These are phyloP conservation scores for Brettanomyces bruxellensis DNA, from an alignment of 805 yeast genomes.

Conservation along the genomic window DNA sequence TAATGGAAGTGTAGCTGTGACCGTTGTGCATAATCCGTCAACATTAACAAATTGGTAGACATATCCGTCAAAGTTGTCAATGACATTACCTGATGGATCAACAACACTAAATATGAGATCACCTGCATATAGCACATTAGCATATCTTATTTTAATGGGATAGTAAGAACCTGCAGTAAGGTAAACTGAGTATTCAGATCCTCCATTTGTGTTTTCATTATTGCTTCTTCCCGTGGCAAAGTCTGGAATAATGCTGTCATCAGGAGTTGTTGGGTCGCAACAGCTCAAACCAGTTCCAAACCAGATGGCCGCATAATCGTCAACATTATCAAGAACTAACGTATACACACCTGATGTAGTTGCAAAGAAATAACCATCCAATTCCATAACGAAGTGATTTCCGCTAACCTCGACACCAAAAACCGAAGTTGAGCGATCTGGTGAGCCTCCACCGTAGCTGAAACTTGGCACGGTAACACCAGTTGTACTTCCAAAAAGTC, in stretches of 20 bases:
- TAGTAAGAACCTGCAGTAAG: conserved; percentile 9
- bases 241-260: conserved; percentile 4
- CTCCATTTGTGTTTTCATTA: neutral
- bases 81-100: conserved; percentile 7
- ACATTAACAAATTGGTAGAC: neutral
- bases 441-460: too few relatives aligned
- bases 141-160: conserved; percentile 13
- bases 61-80: neutral
- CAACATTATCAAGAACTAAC: conserved; percentile 15
- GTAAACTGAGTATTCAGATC: conserved; percentile 5
- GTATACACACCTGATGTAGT: conserved; percentile 21
- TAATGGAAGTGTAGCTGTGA: neutral
- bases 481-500: too few relatives aligned
- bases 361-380: conserved; percentile 17
- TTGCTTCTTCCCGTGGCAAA: conserved; percentile 7
- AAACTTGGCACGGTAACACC: too few relatives aligned
- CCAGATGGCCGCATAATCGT: conserved; percentile 26
- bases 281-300: conserved; percentile 28
- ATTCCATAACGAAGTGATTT: conserved; percentile 5
- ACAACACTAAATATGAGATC: conserved; percentile 5
- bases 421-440: too few relatives aligned
- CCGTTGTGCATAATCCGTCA: neutral
- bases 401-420: too few relatives aligned
- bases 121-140: conserved; percentile 7
- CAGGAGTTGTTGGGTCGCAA: conserved; percentile 12